phyloP scores from a whole-genome alignment of 106 monocot genomes.

The Apostasia ramifera region DNA sequence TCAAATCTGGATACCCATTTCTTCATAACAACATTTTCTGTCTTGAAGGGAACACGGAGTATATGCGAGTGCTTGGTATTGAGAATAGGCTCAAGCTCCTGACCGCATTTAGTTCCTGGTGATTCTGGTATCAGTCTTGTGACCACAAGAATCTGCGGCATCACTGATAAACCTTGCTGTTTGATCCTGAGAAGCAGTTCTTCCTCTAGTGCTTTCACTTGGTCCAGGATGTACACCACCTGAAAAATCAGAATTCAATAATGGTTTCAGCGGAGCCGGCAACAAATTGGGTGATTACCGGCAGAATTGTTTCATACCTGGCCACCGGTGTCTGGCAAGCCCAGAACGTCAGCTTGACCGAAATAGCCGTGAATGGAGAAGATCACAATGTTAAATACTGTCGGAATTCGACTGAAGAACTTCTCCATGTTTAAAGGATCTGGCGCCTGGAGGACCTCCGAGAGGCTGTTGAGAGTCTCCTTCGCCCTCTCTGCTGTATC shows the following conservation, averaged over 20 bases:
- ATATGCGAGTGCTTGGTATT: slow-evolving; percentile 80
- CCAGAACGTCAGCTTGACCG: slow-evolving; percentile 91
- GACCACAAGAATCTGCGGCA: slow-evolving; percentile 90
- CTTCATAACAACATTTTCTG: slow-evolving; percentile 48
- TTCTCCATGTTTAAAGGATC: slow-evolving; percentile 73
- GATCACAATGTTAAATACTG: slow-evolving; percentile 76
- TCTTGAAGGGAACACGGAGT: slow-evolving; percentile 84
- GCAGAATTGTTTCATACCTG: slow-evolving; percentile 43
- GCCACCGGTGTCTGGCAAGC: slow-evolving; percentile 93
- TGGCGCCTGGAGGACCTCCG: slow-evolving; percentile 90
- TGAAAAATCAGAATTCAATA: slow-evolving; percentile 2
- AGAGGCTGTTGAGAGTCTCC: slow-evolving; percentile 68
- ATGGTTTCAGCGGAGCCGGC: not conserved
- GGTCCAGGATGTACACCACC: slow-evolving; percentile 96
- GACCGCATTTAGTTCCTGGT: slow-evolving; percentile 85
- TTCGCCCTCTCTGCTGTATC: slow-evolving; percentile 68
- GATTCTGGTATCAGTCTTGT: slow-evolving; percentile 94
- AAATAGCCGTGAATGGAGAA: slow-evolving; percentile 93
- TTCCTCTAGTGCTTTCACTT: slow-evolving; percentile 91
- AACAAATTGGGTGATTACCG: not conserved
- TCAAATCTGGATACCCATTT: slow-evolving; percentile 97
- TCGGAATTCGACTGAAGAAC: slow-evolving; percentile 69
- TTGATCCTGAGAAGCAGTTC: slow-evolving; percentile 83
- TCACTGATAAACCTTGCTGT: slow-evolving; percentile 63
- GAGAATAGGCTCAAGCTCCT: slow-evolving; percentile 72